Evolutionary conservation across 1,284 basidiomycete species (phyloP), one percentile per base, ranked within the genome.

Genomic region (Apiotrichum domesticum): DNA sequence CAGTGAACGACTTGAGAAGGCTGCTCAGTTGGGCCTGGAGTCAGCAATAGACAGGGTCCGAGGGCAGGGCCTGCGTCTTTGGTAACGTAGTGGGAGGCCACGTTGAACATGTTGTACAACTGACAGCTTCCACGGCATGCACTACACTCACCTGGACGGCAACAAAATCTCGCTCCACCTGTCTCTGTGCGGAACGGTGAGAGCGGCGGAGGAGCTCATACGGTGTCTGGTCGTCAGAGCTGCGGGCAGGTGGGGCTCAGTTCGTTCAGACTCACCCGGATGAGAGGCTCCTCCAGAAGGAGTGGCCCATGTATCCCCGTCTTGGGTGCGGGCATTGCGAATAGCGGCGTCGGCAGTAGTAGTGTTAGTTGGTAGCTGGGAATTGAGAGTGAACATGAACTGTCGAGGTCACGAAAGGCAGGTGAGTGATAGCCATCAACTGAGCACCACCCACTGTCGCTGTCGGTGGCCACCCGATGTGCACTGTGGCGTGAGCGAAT

Each of bases 121-220:
- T 2, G 10, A 39, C 37, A 39, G 14, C 37, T 9, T 2, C 37
- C 37, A 39, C 37, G 37, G 15, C 5, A 35, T 6, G 34, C 3
- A 49, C 54, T 14, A 49, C 8, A 39, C 49, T 29, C 40, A 60
- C 58, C 49, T 60, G 61, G 5, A 62, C 55, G 11, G 43, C 44
- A 3, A 54, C 51, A 55, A 77, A 78, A 57, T 78, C 77, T 61
- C 72, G 75, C 64, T 78, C 77, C 21, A 78, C 75, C 52, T 74
- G 70, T 35, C 77, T 59, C 56, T 78, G 77, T 2, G 77, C 75
- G 5, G 72, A 64, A 4, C 74, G 63, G 54, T 77, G 76, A 6
- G 69, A 69, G 35, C 76, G 57, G n/a, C 74, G 59, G 32, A 77
- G 68, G 1, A 78, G 69, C 63, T 78, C 76, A 49, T 72, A 77